Conservation (phyloP, 208 protist genomes). For the Lotmaria passim region DNA sequence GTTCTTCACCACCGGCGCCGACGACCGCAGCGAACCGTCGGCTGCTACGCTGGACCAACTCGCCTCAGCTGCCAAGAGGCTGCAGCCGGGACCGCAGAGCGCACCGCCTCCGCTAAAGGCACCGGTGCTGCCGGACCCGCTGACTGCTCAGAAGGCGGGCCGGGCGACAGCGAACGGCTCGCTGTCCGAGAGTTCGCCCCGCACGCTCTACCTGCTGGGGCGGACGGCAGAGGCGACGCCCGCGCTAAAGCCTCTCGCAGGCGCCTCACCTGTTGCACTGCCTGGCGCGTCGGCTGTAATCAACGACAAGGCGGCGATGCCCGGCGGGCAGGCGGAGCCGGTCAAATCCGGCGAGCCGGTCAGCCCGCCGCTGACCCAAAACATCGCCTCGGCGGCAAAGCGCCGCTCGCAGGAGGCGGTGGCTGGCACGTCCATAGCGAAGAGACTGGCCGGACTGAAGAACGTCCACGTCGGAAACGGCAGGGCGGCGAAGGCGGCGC, state of each 20-base stretch:
- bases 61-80: slow-evolving; percentile 49
- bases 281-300: background rate
- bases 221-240: background rate
- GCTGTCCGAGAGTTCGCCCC: slow-evolving; percentile 26
- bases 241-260: slow-evolving; percentile 4
- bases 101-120: slow-evolving; percentile 46
- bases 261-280: background rate
- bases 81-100: slow-evolving; percentile 54
- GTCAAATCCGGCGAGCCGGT: no score
- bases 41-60: slow-evolving; percentile 51
- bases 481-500: slow-evolving; percentile 18
- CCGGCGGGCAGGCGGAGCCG: slow-evolving; percentile 1
- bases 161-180: slow-evolving; percentile 19
- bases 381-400: slow-evolving; percentile 11
- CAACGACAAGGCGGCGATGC: background rate
- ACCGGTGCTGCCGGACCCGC: background rate
- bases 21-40: slow-evolving; percentile 58
- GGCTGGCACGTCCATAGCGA: slow-evolving; percentile 15
- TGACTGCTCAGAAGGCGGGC: slow-evolving; percentile 9
- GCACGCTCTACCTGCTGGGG: slow-evolving; percentile 40
- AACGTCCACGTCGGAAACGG: slow-evolving; percentile 31
- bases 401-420: slow-evolving; percentile 22
- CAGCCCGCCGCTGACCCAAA: slow-evolving; percentile 9
- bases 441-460: slow-evolving; percentile 30
- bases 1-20: slow-evolving; percentile 83